phyloP scores from a whole-genome alignment of 257 asterid species.

The Osmanthus fragrans region DNA sequence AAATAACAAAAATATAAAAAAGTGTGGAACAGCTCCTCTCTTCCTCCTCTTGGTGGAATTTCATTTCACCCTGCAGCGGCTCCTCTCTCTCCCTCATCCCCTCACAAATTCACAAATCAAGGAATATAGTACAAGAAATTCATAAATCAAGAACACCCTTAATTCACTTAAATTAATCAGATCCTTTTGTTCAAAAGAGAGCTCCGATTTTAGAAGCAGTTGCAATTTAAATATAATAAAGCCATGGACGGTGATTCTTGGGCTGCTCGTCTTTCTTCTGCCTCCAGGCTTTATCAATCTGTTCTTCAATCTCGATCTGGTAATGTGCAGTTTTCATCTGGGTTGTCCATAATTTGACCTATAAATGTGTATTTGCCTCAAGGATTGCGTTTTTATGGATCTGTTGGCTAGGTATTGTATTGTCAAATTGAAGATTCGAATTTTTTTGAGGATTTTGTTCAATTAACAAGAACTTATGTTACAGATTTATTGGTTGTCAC shows the following conservation, averaged over 20 bases:
- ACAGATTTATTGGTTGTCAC: background rate
- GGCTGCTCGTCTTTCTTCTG: slow-evolving; percentile 81
- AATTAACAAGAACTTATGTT: background rate
- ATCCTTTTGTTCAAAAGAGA: slow-evolving; percentile 25
- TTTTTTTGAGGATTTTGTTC: background rate
- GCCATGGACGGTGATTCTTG: slow-evolving; percentile 87
- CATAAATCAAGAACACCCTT: slow-evolving; percentile 17
- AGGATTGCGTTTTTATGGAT: slow-evolving; percentile 20
- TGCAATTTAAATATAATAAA: slow-evolving; percentile 24
- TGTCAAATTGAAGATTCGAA: background rate
- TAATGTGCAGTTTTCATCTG: slow-evolving; percentile 17
- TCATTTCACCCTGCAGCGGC: background rate
- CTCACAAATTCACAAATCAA: slow-evolving; percentile 19
- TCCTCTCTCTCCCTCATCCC: background rate
- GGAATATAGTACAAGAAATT: background rate
- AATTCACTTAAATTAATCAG: slow-evolving; percentile 27
- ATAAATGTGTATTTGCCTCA: background rate
- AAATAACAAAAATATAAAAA: background rate
- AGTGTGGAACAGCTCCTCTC: background rate
- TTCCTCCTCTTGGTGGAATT: background rate
- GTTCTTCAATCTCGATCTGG: slow-evolving; percentile 91
- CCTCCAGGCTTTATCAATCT: slow-evolving; percentile 70
- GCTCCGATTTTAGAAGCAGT: slow-evolving; percentile 28
- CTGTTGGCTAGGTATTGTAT: background rate
- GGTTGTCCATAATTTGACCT: background rate